These are phyloP conservation scores for Aschersonia sp. DNA, from an alignment of 2,329 filamentous ascomycete genomes.

Conservation along the genomic window DNA sequence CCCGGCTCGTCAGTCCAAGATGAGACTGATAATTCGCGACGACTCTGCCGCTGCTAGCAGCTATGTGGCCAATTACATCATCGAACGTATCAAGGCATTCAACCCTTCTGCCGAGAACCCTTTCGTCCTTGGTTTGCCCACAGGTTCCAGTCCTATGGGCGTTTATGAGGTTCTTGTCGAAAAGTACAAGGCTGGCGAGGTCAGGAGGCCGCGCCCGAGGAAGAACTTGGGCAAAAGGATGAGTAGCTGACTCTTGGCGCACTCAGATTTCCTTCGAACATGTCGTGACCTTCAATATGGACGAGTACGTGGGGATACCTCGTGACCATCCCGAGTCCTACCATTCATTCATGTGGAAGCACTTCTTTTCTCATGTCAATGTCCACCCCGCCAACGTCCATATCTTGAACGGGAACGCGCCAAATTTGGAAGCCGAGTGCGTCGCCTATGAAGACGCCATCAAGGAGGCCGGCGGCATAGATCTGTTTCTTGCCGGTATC, in stretches of 20 bases:
- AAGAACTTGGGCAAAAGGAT: background rate
- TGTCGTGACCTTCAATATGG: constrained; percentile 91
- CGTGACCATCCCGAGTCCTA: constrained; percentile 76
- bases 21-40: constrained; percentile 76
- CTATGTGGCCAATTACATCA: constrained; percentile 72
- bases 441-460: constrained; percentile 70
- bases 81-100: constrained; percentile 69
- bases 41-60: constrained; percentile 52
- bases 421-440: constrained; percentile 63
- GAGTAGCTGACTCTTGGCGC: constrained; percentile 1
- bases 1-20: constrained; percentile 21
- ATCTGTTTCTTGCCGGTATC: constrained; percentile 74
- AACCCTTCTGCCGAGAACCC: constrained; percentile 56
- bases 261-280: constrained; percentile 64
- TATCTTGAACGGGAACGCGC: constrained; percentile 69
- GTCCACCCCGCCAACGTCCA: constrained; percentile 71
- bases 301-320: constrained; percentile 76
- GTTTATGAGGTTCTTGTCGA: constrained; percentile 66
- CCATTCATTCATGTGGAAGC: constrained; percentile 86
- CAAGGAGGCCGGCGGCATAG: constrained; percentile 60
- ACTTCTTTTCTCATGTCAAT: constrained; percentile 80
- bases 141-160: constrained; percentile 64
- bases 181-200: constrained; percentile 51
- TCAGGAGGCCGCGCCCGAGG: constrained; percentile 8
- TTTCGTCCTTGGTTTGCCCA: constrained; percentile 73